Conservation (phyloP, 2,329 filamentous ascomycete genomes). For the Clarireedia hainanense region DNA sequence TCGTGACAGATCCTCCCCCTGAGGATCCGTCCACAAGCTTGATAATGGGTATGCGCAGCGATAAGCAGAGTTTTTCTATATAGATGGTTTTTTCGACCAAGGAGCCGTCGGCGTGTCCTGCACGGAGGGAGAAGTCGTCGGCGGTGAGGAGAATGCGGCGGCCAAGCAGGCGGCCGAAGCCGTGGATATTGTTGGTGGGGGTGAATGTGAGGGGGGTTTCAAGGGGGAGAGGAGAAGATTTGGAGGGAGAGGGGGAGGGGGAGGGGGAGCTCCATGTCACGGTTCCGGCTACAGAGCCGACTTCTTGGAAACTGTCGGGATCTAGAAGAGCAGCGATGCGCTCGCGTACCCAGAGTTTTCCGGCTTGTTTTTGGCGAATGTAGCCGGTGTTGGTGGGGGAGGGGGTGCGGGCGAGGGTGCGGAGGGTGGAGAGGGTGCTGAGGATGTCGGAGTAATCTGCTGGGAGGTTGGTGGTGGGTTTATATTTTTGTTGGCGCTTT, state of each 20-base stretch:
- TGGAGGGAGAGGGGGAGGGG: too few species aligned
- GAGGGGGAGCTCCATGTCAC: conserved; percentile 42
- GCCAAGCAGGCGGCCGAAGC: conserved; percentile 43
- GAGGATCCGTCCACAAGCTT: conserved; percentile 58
- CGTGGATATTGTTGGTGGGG: conserved; percentile 57
- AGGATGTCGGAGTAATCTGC: conserved; percentile 56
- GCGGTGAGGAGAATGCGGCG: conserved; percentile 52
- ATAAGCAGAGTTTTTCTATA: conserved; percentile 52
- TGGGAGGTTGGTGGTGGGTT: conserved; percentile 37
- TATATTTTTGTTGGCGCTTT: conserved; percentile 22
- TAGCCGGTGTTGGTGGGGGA: conserved; percentile 48
- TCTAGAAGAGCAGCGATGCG: conserved; percentile 52
- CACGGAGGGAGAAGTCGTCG: conserved; percentile 55
- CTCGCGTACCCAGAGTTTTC: conserved; percentile 59
- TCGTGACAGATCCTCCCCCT: conserved; percentile 54
- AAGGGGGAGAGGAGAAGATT: too few species aligned
- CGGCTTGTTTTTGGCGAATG: conserved; percentile 53
- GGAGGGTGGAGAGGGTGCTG: conserved; percentile 44
- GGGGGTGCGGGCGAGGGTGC: conserved; percentile 46
- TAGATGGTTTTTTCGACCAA: conserved; percentile 51
- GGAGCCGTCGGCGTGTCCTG: conserved; percentile 56
- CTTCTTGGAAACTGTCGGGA: conserved; percentile 45
- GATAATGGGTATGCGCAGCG: conserved; percentile 49
- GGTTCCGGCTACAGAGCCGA: conserved; percentile 52
- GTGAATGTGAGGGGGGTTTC: conserved; percentile 37